Percentiles rank a stretch among this genome's conserved stretches.
These are phyloP conservation scores for Penicillium sp. DNA, from an alignment of 2,329 filamentous ascomycete species.

Conservation along the genomic window DNA sequence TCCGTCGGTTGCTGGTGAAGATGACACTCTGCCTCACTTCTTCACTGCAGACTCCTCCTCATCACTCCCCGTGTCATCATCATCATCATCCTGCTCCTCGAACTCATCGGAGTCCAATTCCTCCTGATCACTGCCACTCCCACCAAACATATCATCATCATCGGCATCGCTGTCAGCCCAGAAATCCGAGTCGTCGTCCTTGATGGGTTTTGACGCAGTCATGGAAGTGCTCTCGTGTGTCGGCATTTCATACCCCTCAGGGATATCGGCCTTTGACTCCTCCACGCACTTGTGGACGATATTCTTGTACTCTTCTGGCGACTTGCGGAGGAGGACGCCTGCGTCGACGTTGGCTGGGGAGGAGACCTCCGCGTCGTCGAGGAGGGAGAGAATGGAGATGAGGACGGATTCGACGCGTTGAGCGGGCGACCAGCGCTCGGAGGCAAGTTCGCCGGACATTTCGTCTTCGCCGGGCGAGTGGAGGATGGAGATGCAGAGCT, in stretches of 20 bases:
- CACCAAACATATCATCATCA: conserved; percentile 77
- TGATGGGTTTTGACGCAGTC: conserved; percentile 57
- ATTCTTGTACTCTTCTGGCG: conserved; percentile 70
- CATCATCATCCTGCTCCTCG: conserved; percentile 49
- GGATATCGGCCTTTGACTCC: conserved; percentile 77
- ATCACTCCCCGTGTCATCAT: conserved; percentile 59
- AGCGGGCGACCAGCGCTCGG: conserved; percentile 91
- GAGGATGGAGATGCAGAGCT: conserved; percentile 94
- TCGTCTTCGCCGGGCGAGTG: conserved; percentile 90
- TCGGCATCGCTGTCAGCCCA: conserved; percentile 75
- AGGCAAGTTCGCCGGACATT: conserved; percentile 87
- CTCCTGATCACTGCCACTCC: conserved; percentile 63
- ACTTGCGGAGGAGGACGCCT: conserved; percentile 80
- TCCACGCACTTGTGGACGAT: conserved; percentile 73
- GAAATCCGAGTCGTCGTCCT: conserved; percentile 76
- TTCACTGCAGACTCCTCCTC: conserved; percentile 49
- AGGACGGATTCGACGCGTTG: conserved; percentile 95
- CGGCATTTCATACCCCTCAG: conserved; percentile 80
- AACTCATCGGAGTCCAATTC: conserved; percentile 57
- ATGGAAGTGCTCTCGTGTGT: conserved; percentile 63
- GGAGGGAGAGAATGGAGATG: conserved; percentile 85
- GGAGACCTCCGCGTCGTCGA: conserved; percentile 92
- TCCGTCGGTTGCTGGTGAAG: neutral
- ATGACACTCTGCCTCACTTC: neutral
- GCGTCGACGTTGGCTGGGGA: conserved; percentile 96